Percentiles rank a stretch among this genome's conserved stretches.
These are phyloP conservation scores for Pseudogymnoascus sp. DNA, from an alignment of 2,329 filamentous ascomycete species.

Conservation along the genomic window DNA sequence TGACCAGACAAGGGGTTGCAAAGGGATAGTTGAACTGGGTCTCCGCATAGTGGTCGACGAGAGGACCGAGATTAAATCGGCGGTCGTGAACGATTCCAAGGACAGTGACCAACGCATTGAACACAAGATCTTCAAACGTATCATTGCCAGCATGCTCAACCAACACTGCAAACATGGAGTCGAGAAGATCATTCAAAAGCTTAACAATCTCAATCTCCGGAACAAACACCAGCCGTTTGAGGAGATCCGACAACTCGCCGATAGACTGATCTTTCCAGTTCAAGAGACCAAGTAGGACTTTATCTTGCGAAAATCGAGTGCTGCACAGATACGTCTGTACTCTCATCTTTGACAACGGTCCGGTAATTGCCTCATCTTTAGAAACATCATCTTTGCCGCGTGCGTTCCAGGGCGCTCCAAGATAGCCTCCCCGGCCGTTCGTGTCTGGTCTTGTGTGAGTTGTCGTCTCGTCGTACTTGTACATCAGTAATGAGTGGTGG, in stretches of 20 bases:
- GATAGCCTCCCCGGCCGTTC: constrained; percentile 74
- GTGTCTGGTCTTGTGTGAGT: constrained; percentile 56
- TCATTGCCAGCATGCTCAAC: constrained; percentile 87
- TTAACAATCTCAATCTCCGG: constrained; percentile 98
- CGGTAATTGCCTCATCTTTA: constrained; percentile 66
- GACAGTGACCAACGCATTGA: constrained; percentile 81
- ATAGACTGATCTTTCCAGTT: constrained; percentile 75
- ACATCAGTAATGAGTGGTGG: constrained; percentile 70
- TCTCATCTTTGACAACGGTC: constrained; percentile 70
- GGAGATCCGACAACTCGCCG: constrained; percentile 62
- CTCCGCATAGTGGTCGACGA: constrained; percentile 88
- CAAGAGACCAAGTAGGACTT: constrained; percentile 72
- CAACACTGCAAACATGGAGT: constrained; percentile 83
- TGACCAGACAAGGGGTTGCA: constrained; percentile 78
- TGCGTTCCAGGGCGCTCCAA: constrained; percentile 73
- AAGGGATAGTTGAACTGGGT: constrained; percentile 88
- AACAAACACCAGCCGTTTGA: constrained; percentile 84
- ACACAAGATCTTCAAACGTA: constrained; percentile 87
- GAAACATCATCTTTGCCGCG: constrained; percentile 58
- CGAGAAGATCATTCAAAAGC: constrained; percentile 79
- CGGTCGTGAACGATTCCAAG: constrained; percentile 91
- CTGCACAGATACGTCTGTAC: constrained; percentile 87
- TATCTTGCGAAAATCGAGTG: constrained; percentile 89
- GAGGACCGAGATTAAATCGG: constrained; percentile 80
- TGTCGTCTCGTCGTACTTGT: constrained; percentile 88